Conservation (phyloP, 441 rosid species). For the Metrosideros polymorpha region DNA sequence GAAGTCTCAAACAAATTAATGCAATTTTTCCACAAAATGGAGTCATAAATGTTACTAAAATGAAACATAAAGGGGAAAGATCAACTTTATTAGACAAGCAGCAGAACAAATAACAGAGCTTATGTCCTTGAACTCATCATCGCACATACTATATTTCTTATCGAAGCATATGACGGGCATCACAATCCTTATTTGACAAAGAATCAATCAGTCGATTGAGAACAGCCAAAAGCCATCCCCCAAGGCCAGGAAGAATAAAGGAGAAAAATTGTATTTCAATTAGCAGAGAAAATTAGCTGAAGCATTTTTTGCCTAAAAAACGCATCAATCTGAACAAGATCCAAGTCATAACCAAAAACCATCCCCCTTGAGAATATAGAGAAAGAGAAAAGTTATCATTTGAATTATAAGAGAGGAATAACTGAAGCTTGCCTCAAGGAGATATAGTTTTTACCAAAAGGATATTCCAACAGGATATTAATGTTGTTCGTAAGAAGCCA, state of each 20-base stretch:
- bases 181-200: not conserved
- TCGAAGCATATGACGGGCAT: not conserved
- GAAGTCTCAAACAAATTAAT: not conserved
- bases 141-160: not conserved
- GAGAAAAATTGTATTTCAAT: not conserved
- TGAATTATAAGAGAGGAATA: not conserved
- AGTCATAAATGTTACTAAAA: not conserved
- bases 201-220: not conserved
- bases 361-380: not conserved
- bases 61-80: not conserved
- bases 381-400: not conserved
- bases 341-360: not conserved
- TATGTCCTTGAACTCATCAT: not conserved
- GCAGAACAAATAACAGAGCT: not conserved
- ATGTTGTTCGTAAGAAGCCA: not conserved
- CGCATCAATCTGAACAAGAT: not conserved
- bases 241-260: not conserved
- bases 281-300: not conserved
- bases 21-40: not conserved
- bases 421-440: not conserved
- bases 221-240: not conserved
- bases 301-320: not conserved
- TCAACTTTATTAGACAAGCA: not conserved
- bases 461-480: not conserved
- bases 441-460: not conserved